These are phyloP conservation scores for Auricularia sp. DNA, from an alignment of 768 basidiomycete genomes.

Conservation along the genomic window DNA sequence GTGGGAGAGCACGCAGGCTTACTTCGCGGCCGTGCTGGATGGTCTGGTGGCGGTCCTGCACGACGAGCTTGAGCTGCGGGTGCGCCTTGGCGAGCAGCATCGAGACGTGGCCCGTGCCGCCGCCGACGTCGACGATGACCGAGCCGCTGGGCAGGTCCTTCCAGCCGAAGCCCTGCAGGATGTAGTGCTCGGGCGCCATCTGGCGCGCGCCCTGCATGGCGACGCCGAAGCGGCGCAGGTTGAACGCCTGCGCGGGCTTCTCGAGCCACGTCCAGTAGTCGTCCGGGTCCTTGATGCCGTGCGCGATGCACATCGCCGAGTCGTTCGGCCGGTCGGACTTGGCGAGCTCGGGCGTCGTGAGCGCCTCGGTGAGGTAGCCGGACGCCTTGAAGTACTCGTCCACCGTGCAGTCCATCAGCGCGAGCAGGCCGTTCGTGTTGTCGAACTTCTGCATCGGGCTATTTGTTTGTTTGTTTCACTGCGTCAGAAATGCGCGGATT, in stretches of 20 bases:
- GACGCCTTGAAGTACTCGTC: conserved; percentile 16
- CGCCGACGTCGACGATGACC: conserved; percentile 57
- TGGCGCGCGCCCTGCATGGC: not conserved
- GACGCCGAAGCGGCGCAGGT: conserved; percentile 11
- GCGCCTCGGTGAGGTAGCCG: conserved; percentile 13
- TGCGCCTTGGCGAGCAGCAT: conserved; percentile 31
- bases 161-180: conserved; percentile 39
- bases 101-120: conserved; percentile 50
- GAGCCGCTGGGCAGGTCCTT: conserved; percentile 36
- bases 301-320: conserved; percentile 19
- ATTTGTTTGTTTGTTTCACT: not conserved
- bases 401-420: conserved; percentile 14
- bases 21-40: conserved; percentile 36
- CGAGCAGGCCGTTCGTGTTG: conserved; percentile 14
- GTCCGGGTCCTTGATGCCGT: conserved; percentile 10
- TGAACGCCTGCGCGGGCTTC: conserved; percentile 7
- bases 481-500: not conserved
- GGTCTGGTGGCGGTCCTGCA: conserved; percentile 51
- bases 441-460: conserved; percentile 13
- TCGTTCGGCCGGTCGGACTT: conserved; percentile 16
- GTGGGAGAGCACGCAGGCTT: no score
- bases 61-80: conserved; percentile 36
- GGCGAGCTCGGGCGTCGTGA: conserved; percentile 11
- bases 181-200: not conserved
- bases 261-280: conserved; percentile 17